These are phyloP conservation scores for Umbelopsis ramanniana DNA, from an alignment of 192 early-diverging fungal genomes.

Conservation along the genomic window DNA sequence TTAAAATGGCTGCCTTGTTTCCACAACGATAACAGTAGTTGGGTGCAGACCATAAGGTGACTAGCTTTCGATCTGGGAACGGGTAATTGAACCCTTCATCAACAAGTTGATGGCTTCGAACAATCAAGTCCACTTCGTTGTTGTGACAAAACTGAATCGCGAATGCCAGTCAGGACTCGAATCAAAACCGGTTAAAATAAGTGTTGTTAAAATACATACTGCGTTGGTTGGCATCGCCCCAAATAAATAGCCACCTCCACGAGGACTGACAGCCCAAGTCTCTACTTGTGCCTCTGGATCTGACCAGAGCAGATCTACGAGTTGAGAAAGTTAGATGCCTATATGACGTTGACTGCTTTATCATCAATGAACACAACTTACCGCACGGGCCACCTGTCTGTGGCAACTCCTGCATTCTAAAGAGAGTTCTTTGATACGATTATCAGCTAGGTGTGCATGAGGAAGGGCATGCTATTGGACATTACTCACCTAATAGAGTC, in stretches of 20 bases:
- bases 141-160: conserved; percentile 40
- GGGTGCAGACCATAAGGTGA: conserved; percentile 85
- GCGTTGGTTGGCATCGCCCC: conserved; percentile 37
- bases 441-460: not conserved
- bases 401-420: conserved; percentile 89
- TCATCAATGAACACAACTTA: not conserved
- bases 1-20: conserved; percentile 79
- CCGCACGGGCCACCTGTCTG: conserved; percentile 87
- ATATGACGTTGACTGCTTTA: no score
- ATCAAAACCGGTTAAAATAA: not conserved
- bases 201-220: conserved; percentile 16
- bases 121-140: conserved; percentile 42
- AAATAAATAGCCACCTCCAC: conserved; percentile 43
- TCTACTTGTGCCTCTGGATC: conserved; percentile 44
- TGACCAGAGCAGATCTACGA: conserved; percentile 43
- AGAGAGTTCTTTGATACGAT: conserved; percentile 62
- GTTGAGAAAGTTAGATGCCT: not conserved
- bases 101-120: conserved; percentile 43
- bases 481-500: conserved; percentile 74
- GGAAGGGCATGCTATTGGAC: not conserved
- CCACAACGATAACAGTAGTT: conserved; percentile 88
- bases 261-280: conserved; percentile 43
- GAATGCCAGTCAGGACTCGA: not conserved
- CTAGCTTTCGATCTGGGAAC: conserved; percentile 68
- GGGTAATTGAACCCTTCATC: conserved; percentile 45